phyloP scores from a whole-genome alignment of 768 basidiomycete genomes.

The Zangia roseola region DNA sequence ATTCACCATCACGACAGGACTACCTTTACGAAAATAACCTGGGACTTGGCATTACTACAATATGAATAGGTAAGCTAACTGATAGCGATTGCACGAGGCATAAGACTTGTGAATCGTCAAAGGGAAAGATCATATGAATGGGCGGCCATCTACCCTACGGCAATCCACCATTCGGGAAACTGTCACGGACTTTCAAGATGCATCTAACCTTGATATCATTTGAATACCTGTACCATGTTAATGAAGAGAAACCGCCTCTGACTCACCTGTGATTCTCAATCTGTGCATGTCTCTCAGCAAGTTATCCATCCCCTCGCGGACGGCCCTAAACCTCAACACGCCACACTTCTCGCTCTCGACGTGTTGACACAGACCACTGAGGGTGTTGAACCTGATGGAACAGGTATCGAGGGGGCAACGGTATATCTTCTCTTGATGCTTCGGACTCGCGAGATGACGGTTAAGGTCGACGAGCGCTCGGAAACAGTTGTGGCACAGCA shows the following conservation, averaged over 20 bases:
- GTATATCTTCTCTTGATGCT: slow-evolving; percentile 52
- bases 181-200: slow-evolving; percentile 26
- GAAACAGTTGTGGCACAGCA: slow-evolving; percentile 52
- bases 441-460: slow-evolving; percentile 62
- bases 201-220: slow-evolving; percentile 15
- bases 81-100: slow-evolving; percentile 16
- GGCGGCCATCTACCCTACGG: slow-evolving; percentile 18
- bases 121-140: slow-evolving; percentile 13
- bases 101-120: slow-evolving; percentile 10
- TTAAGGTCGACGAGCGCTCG: slow-evolving; percentile 47
- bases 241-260: background rate
- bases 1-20: slow-evolving; percentile 15
- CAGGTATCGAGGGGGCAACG: slow-evolving; percentile 53
- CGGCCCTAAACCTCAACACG: slow-evolving; percentile 45
- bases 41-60: too few relatives aligned
- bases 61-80: slow-evolving; percentile 1
- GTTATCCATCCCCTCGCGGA: slow-evolving; percentile 38
- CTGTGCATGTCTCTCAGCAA: slow-evolving; percentile 24
- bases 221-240: slow-evolving; percentile 2
- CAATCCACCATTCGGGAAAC: slow-evolving; percentile 19
- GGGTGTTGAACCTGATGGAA: slow-evolving; percentile 40
- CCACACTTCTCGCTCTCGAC: slow-evolving; percentile 64
- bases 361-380: slow-evolving; percentile 61
- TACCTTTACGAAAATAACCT: slow-evolving; percentile 2
- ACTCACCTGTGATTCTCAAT: slow-evolving; percentile 17